A percentile compares a stretch with the other conserved stretches of the same genome.
These are phyloP conservation scores for Tolypocladium tropicale DNA, from an alignment of 2,329 filamentous ascomycete species.

Conservation along the genomic window DNA sequence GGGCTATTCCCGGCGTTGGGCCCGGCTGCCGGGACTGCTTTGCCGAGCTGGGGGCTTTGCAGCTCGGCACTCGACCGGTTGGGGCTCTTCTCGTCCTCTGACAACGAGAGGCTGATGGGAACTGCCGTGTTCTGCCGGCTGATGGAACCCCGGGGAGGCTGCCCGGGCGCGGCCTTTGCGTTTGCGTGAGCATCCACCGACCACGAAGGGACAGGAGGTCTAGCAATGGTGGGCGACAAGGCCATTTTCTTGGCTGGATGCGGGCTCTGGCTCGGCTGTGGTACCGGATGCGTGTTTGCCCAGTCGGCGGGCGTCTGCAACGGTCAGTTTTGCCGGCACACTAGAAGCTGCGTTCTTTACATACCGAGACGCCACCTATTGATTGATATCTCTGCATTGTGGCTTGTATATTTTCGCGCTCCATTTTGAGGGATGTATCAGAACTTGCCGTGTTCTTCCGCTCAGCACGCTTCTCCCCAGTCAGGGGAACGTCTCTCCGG, in stretches of 20 bases:
- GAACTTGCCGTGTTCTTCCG: conserved; percentile 30
- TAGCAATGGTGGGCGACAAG: conserved; percentile 37
- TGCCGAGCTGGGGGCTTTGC: conserved; percentile 39
- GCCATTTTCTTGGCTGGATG: conserved; percentile 43
- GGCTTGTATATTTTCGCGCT: conserved; percentile 19
- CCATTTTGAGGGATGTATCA: conserved; percentile 22
- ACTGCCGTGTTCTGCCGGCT: conserved; percentile 19
- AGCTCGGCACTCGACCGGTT: conserved; percentile 39
- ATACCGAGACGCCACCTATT: conserved; percentile 23
- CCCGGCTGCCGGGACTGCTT: conserved; percentile 21
- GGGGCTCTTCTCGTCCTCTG: conserved; percentile 50
- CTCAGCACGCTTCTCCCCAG: conserved; percentile 38
- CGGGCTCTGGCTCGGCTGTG: conserved; percentile 26
- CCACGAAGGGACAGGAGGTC: conserved; percentile 46
- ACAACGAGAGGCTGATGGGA: conserved; percentile 44
- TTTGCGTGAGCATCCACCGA: conserved; percentile 21
- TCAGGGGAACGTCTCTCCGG: conserved; percentile 73
- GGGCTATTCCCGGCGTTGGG: conserved; percentile 45
- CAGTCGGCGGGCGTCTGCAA: conserved; percentile 32
- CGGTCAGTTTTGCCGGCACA: conserved; percentile 8
- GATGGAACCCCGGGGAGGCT: conserved; percentile 10
- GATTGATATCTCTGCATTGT: conserved; percentile 20
- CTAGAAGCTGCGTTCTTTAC: conserved; percentile 1
- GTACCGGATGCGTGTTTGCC: conserved; percentile 28
- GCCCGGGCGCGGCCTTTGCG: conserved; percentile 9